Evolutionary conservation across 352 stramenopile species (phyloP), one percentile per base, ranked within the genome.

Genomic region (Phytophthora podocarpi): DNA sequence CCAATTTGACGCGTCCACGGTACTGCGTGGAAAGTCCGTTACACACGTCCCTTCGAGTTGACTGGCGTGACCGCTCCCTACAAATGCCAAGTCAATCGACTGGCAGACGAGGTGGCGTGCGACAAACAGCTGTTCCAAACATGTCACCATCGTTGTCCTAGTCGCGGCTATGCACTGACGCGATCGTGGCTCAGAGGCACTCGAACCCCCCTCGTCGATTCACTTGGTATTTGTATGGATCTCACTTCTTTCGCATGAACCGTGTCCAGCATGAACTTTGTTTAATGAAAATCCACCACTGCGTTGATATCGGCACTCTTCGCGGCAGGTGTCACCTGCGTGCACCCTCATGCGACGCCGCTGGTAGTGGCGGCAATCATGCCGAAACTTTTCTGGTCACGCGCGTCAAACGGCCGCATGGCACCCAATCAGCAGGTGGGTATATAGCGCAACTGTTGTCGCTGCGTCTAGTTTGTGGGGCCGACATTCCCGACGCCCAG

Each of bases 81-180:
- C 41, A 64, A 59, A 63, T 13, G 5, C 9, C 41, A 52, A 55
- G 52, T 49, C 13, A 6, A 23, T 13, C 16, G 2, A 12, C 0
- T 21, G 16, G 30, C 48, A 71, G 42, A 64, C 37, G 42, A 16
- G 45, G 23, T 24, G 41, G 32, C 43, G 34, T 18, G 34, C 23
- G 27, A 24, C 30, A 37, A 46, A 21, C 59, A 73, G 63, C 63
- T 76, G 63, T 39, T 60, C 34, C 15, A 1, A 20, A 62, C 20
- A 57, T 73, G 59, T 76, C 68, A 73, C 48, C 47, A 72, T 26
- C 42, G 68, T 73, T 40, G 54, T 41, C 23, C 6, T 5, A 9
- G 23, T 5, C 34, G 12, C 32, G 32, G 36, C 50, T 73, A 20
- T 76, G 55, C 21, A 16, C 48, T 62, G 55, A 62, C 50, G 40